Base-by-base conservation (phyloP, 305 asterid genomes). In the Ilex paraguariensis region DNA sequence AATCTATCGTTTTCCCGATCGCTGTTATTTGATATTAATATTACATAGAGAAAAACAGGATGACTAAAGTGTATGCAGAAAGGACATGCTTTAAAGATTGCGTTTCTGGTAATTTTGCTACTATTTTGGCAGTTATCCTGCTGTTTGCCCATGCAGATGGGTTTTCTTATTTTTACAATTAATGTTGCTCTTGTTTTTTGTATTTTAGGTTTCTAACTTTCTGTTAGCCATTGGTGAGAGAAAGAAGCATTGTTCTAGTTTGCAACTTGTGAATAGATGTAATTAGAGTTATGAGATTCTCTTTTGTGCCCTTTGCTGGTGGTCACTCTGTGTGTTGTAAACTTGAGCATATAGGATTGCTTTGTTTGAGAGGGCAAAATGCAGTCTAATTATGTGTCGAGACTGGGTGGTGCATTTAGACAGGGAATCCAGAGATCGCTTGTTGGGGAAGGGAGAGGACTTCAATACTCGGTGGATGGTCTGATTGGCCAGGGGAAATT, bases 311-410 rank as follows among this genome's bases (percentile, higher is more conserved):
- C 68, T 71, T 74, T 75, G 66, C 70, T 75, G 64, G 81, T 64
- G 76, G 62, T 66, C 72, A 80, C 69, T 32, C 66, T 64, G 39
- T 67, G 62, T 68, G 59, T 61, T 48, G 40, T 70, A 52, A 65
- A 40, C 68, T 63, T 67, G 61, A 77, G 55, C 66, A 49, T 58
- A 73, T 15, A 42, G 75, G 62, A 73, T 71, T 74, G 39, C 60
- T 59, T 70, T 61, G 12, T 50, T 67, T 50, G 63, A 68, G 36
- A 62, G 72, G 58, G 66, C 66, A 79, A 81, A 70, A 93, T 93
- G 98, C 92, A 88, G 52, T 81, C 86, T 76, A 85, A 76, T 63
- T 72, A 79, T 70, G 80, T 83, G 54, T 75, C 84, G 30, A 86
- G 84, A 70, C 63, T 93, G 65, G 73, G 75, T 58, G 77, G 67